These are phyloP conservation scores for Microdochium bolleyi DNA, from an alignment of 2,329 filamentous ascomycete genomes.

Conservation along the genomic window DNA sequence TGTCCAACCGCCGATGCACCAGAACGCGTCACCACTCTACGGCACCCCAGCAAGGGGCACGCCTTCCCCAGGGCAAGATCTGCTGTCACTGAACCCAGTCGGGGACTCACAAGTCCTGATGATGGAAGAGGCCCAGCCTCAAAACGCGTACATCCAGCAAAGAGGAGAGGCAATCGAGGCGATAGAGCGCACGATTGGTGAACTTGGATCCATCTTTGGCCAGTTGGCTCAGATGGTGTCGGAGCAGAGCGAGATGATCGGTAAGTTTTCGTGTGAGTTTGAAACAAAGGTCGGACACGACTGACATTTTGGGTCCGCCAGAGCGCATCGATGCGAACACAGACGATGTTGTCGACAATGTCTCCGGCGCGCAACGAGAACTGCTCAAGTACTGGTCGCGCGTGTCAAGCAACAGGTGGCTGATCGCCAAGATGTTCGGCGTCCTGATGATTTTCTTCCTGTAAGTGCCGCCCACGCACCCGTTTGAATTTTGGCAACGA, in stretches of 20 bases:
- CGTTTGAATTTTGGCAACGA: neutral
- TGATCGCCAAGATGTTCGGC: conserved; percentile 79
- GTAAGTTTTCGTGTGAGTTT: neutral
- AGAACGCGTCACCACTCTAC: conserved; percentile 81
- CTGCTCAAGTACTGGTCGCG: conserved; percentile 94
- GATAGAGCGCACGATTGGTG: conserved; percentile 90
- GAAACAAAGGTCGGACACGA: neutral
- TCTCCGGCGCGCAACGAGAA: conserved; percentile 92
- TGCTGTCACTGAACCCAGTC: conserved; percentile 76
- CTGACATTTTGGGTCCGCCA: neutral
- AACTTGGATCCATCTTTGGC: conserved; percentile 87
- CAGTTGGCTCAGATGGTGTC: conserved; percentile 95
- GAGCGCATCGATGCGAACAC: conserved; percentile 96
- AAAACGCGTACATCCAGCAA: conserved; percentile 87
- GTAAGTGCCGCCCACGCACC: conserved; percentile 26
- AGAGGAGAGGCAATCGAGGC: conserved; percentile 93
- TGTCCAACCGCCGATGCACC: conserved; percentile 57
- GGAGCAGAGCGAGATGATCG: conserved; percentile 63
- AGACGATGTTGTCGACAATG: conserved; percentile 95
- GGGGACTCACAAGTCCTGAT: conserved; percentile 83
- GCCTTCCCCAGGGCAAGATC: conserved; percentile 61
- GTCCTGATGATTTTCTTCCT: conserved; percentile 93
- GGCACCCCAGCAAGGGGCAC: conserved; percentile 64
- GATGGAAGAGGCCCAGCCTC: conserved; percentile 85
- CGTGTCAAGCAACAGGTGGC: conserved; percentile 90